A percentile compares a stretch with the other conserved stretches of the same genome.
phyloP scores from a whole-genome alignment of 257 asterid species.

The Capsicum baccatum region DNA sequence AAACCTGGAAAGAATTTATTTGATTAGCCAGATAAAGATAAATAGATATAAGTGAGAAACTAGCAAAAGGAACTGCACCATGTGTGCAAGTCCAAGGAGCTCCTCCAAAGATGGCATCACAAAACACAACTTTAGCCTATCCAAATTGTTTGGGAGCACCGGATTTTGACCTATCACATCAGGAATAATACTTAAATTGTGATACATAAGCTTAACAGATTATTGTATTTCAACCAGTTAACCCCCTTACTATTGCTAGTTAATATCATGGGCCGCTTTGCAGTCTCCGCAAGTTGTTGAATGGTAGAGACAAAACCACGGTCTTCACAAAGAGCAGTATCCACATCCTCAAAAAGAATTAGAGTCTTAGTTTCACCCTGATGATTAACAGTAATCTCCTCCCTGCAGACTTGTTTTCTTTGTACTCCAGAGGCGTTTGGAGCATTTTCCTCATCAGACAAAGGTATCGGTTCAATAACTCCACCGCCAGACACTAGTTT shows the following conservation, averaged over 20 bases:
- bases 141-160: slow-evolving; percentile 79
- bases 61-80: slow-evolving; percentile 52
- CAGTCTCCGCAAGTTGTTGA: slow-evolving; percentile 86
- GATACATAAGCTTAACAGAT: slow-evolving; percentile 25
- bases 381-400: slow-evolving; percentile 38
- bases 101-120: slow-evolving; percentile 62
- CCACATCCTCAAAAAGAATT: slow-evolving; percentile 97
- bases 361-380: slow-evolving; percentile 63
- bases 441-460: slow-evolving; percentile 56
- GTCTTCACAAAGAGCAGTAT: slow-evolving; percentile 78
- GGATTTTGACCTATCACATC: slow-evolving; percentile 64
- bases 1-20: slow-evolving; percentile 61
- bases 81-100: slow-evolving; percentile 59
- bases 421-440: slow-evolving; percentile 44
- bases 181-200: slow-evolving; percentile 35
- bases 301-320: slow-evolving; percentile 80
- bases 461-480: slow-evolving; percentile 49
- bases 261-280: slow-evolving; percentile 96
- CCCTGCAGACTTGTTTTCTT: slow-evolving; percentile 39
- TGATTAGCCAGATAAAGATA: slow-evolving; percentile 32
- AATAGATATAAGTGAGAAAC: slow-evolving; percentile 17
- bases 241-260: slow-evolving; percentile 86
- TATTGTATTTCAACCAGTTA: slow-evolving; percentile 29
- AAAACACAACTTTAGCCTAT: slow-evolving; percentile 72
- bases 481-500: slow-evolving; percentile 51